Evolutionary conservation across 345 rosid species (phyloP).

Genomic region (Pistacia vera): DNA sequence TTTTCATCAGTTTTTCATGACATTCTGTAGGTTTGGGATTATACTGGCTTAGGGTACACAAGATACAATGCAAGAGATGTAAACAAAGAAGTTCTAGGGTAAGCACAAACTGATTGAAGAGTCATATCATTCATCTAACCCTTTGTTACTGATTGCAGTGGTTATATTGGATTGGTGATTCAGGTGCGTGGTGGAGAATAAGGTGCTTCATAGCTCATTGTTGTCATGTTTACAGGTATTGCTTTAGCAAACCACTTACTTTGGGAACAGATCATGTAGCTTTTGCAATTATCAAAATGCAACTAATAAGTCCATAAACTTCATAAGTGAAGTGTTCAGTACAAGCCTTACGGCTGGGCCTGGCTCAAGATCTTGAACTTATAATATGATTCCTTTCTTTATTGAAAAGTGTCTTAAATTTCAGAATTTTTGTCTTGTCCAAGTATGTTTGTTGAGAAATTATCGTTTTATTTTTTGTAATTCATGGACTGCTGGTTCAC

Average conservation of each 20-base stretch:
- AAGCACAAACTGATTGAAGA: constrained; percentile 24
- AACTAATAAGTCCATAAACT: background rate
- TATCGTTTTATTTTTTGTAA: too few relatives aligned
- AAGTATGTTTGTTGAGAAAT: too few relatives aligned
- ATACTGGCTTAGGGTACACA: constrained; percentile 90
- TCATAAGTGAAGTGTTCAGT: background rate
- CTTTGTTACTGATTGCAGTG: constrained; percentile 11
- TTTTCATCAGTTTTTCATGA: background rate
- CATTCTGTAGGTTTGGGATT: constrained; percentile 85
- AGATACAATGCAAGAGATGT: constrained; percentile 80
- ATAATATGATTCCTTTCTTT: too few relatives aligned
- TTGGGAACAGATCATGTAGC: background rate
- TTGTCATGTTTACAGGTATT: constrained; percentile 73
- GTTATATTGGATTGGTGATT: constrained; percentile 29
- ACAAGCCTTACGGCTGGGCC: background rate
- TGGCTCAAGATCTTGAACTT: background rate
- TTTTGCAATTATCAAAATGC: background rate
- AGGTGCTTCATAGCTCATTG: constrained; percentile 83
- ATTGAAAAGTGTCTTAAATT: too few relatives aligned
- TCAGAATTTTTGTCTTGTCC: too few relatives aligned
- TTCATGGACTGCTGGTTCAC: too few relatives aligned
- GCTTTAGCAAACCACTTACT: background rate
- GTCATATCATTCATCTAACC: background rate
- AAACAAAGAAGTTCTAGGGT: constrained; percentile 79
- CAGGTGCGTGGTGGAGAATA: constrained; percentile 97